Evolutionary conservation across 2,329 filamentous ascomycete species (phyloP), one percentile per base, ranked within the genome.

Genomic region (Fusarium equiseti): DNA sequence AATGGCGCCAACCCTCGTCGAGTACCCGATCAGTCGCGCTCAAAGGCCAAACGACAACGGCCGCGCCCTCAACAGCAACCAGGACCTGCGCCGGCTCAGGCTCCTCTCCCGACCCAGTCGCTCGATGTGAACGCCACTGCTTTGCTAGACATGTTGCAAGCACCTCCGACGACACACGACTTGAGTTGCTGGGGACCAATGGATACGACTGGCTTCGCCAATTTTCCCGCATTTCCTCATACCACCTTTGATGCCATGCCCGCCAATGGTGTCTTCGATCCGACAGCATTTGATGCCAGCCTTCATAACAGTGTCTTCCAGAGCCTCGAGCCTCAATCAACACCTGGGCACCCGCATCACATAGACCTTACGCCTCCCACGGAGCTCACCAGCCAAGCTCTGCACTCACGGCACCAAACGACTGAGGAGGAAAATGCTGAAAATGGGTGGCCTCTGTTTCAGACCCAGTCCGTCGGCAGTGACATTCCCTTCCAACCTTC

Each of bases 101-200:
- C 72, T 16, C 66, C 68, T 59, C 73, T 76, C 13, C 74, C 74
- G 35, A 66, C 50, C 6, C 73, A 74, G 51, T 60, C 63, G 29
- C 66, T 76, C 46, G 74, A 76, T 46, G 72, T 75, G 24, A 76
- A 76, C 52, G 71, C 74, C 46, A 75, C 70, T 15, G 74, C 74
- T 27, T 63, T 76, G 43, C 67, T 76, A 48, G 74, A 76, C 51
- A 76, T 76, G 73, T 31, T 76, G n/a, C 74, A 76, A 64, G 70
- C 70, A 44, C 74, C 72, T n/a, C 72, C 74, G 32, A 68, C 74
- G 13, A 67, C 69, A 24, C 74, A 76, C 58, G 74, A 75, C 57
- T n/a, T 76, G 42, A 72, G 67, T 31, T 73, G 69, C 20, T 76
- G 74, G 74, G 71, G 72, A 16, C 74, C 74, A 20, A 76, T 76